phyloP scores from a whole-genome alignment of 1,284 basidiomycete species.

The Malassezia sympodialis region DNA sequence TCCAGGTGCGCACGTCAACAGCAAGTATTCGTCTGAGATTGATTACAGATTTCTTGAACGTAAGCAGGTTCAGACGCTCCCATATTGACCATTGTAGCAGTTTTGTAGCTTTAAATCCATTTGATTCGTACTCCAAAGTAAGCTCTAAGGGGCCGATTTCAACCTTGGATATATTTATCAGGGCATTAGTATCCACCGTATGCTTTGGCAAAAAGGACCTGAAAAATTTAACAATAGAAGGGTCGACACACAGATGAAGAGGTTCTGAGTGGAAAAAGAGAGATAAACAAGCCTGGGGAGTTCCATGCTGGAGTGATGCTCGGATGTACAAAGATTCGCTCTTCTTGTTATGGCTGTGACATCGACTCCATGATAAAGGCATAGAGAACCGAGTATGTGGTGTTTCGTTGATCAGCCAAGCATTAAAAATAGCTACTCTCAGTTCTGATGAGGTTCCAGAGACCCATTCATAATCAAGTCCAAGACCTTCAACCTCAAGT shows the following conservation, averaged over 20 bases:
- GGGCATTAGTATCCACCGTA: not conserved
- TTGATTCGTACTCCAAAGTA: slow-evolving; percentile 96
- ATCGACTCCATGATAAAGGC: not conserved
- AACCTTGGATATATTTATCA: slow-evolving; percentile 49
- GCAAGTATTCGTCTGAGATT: slow-evolving; percentile 83
- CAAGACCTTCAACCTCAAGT: not conserved
- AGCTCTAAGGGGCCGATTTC: slow-evolving; percentile 73
- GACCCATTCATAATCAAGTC: not conserved
- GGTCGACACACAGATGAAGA: not conserved
- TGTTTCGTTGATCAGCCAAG: not conserved
- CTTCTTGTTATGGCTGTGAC: not conserved
- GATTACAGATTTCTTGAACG: slow-evolving; percentile 98
- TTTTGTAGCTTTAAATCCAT: slow-evolving; percentile 82
- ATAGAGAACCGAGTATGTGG: not conserved
- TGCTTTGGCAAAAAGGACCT: not conserved
- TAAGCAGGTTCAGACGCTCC: slow-evolving; percentile 99
- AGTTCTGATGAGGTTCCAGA: not conserved
- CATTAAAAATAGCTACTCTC: not conserved
- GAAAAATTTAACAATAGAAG: not conserved
- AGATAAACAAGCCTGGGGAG: not conserved
- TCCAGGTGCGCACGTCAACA: slow-evolving; percentile 79
- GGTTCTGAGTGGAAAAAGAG: not conserved
- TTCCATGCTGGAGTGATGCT: not conserved
- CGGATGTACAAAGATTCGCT: not conserved
- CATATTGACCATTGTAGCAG: slow-evolving; percentile 74